Base-by-base conservation (phyloP, 768 basidiomycete genomes). In the Suillus bovinus region DNA sequence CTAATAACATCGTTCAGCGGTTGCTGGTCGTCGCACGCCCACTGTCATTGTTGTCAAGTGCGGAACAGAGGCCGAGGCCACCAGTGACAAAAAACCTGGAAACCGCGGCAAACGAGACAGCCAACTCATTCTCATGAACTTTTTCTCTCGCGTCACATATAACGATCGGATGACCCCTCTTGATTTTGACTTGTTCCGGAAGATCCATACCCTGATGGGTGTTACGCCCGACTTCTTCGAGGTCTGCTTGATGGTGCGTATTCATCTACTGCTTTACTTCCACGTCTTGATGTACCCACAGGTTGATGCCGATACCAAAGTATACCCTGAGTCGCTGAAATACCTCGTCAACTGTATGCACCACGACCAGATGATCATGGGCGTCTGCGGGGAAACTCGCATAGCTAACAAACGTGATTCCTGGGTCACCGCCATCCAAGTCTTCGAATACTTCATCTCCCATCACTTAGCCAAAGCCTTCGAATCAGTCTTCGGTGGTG, bases 171-270 rank as follows among this genome's bases (percentile, higher is more conserved):
- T 99, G 96, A 85, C 86, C 31, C 97, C 97, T 8, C 84, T 99
- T 69, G 97, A 99, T 73, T 99, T 94, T 72, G 97, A 99, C 77
- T 81, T 99, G 39, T 99, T 99, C 82, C 87, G 97, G 58, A 99
- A 99, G 80, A 87, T 94, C 4, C 95, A 99, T 69, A 83, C 89
- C 34, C 83, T 99, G 38, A 98, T 97, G 93, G 96, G 97, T n/a
- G 93, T 99, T 10, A 99, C 97, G 1, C 96, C 97, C 2, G 97
- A 99, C 74, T 98, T 93, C 76, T 99, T 99, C 70, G 97, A 99
- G 79, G 93, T 96, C 56, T 90, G 89, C 71, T 78, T 99, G 63
- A 99, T 99, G 97, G 97, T 97, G 70, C 66, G 88, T 79, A 5
- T 58, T 38, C 34, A 50, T 24, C 9, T 33, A 22, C 1, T 4